Percentiles rank a stretch among this genome's conserved stretches.
These are phyloP conservation scores for Cucumis sativus DNA, from an alignment of 306 rosid species.

Conservation along the genomic window DNA sequence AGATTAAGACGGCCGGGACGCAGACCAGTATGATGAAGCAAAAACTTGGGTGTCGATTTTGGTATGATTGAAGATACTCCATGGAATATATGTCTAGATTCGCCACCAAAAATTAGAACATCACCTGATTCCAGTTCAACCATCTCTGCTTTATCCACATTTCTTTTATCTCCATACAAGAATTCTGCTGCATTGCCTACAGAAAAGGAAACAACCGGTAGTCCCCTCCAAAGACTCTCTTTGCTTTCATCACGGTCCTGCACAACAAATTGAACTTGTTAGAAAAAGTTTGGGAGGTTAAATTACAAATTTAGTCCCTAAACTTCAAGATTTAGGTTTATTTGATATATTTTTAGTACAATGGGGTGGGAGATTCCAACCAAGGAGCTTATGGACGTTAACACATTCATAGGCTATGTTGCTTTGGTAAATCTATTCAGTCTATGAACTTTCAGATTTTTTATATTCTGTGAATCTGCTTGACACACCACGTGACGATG, in stretches of 20 bases:
- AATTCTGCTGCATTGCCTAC: slow-evolving; percentile 73
- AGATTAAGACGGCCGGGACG: slow-evolving; percentile 58
- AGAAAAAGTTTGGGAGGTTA: background rate
- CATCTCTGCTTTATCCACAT: slow-evolving; percentile 28
- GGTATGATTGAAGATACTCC: slow-evolving; percentile 46
- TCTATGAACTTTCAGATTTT: too few species aligned
- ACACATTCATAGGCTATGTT: too few species aligned
- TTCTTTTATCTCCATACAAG: slow-evolving; percentile 42
- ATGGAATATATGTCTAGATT: slow-evolving; percentile 48
- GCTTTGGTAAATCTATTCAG: too few species aligned
- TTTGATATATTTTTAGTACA: too few species aligned
- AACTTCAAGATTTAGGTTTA: too few species aligned
- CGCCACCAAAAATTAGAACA: slow-evolving; percentile 61
- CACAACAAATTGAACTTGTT: background rate
- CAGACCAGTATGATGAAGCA: slow-evolving; percentile 26
- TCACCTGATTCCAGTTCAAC: slow-evolving; percentile 55
- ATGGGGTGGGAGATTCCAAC: too few species aligned
- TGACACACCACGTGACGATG: too few species aligned
- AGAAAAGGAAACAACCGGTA: slow-evolving; percentile 60
- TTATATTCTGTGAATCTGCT: too few species aligned
- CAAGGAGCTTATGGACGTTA: too few species aligned
- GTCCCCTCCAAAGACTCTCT: slow-evolving; percentile 30
- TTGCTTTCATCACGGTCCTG: slow-evolving; percentile 64
- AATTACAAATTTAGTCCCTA: too few species aligned
- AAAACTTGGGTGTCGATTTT: slow-evolving; percentile 36